Evolutionary conservation across 495 filamentous ascomycete genomes (phyloP).

Genomic region (Aspergillus conjunctus): DNA sequence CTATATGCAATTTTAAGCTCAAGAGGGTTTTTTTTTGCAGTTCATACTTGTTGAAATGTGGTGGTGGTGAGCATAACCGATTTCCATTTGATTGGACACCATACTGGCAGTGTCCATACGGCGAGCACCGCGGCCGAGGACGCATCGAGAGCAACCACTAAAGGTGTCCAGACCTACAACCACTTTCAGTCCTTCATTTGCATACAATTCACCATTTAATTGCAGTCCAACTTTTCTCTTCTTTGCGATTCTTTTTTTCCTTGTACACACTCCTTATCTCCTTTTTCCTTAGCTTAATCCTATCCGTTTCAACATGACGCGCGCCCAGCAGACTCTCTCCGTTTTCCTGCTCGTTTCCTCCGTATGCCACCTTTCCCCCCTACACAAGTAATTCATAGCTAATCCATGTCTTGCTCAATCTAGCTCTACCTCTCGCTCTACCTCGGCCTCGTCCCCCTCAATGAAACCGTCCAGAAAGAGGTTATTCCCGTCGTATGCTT

Average conservation of each 20-base stretch:
- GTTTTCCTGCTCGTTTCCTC: conserved; percentile 83
- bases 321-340: conserved; percentile 90
- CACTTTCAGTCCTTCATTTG: background rate
- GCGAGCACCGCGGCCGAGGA: background rate
- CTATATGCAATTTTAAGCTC: too few species aligned
- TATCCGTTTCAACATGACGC: conserved; percentile 68
- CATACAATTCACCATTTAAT: conserved; percentile 2
- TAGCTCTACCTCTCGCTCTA: conserved; percentile 75
- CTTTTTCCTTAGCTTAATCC: conserved; percentile 2
- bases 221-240: background rate
- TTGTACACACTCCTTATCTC: background rate
- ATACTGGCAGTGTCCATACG: too few species aligned
- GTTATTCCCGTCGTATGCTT: conserved; percentile 55
- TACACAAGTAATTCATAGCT: background rate
- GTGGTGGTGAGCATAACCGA: too few species aligned
- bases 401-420: background rate
- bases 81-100: too few species aligned
- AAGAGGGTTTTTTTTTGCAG: too few species aligned
- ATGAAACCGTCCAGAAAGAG: conserved; percentile 59
- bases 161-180: background rate
- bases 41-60: too few species aligned
- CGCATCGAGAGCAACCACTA: background rate
- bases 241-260: background rate
- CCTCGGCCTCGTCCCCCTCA: conserved; percentile 82
- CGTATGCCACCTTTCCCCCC: conserved; percentile 51